Conservation (phyloP, 1,284 basidiomycete genomes). For the Fistulinella cinereoalba region DNA sequence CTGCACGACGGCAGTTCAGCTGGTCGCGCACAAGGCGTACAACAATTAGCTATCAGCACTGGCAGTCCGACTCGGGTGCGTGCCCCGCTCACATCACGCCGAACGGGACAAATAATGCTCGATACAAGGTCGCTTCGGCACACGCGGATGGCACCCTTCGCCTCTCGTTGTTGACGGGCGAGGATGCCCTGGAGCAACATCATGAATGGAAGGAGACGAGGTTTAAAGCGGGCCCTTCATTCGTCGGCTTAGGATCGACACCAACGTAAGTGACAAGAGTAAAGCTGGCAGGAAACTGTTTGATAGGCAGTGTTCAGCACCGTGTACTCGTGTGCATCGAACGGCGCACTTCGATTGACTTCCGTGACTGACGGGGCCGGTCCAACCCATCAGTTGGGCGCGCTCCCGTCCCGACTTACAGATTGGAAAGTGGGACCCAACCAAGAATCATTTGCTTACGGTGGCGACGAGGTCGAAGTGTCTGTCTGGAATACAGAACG, state of each 20-base stretch:
- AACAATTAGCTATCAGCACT: conserved; percentile 42
- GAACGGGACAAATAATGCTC: conserved; percentile 25
- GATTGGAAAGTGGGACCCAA: conserved; percentile 63
- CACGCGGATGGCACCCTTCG: conserved; percentile 55
- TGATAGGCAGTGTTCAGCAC: conserved; percentile 14
- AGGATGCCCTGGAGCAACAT: conserved; percentile 38
- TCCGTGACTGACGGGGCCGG: conserved; percentile 31
- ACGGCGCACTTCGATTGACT: conserved; percentile 61
- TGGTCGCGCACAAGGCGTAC: conserved; percentile 31
- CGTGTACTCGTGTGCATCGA: conserved; percentile 67
- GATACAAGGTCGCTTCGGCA: conserved; percentile 61
- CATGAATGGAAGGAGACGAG: conserved; percentile 64
- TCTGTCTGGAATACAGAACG: conserved; percentile 78
- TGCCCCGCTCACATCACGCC: conserved; percentile 6
- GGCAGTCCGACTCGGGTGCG: conserved; percentile 38
- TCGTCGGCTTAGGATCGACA: conserved; percentile 55
- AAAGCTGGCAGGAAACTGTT: conserved; percentile 3
- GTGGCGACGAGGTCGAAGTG: conserved; percentile 85
- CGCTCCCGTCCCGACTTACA: conserved; percentile 61
- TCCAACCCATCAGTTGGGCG: conserved; percentile 29
- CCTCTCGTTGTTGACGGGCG: conserved; percentile 42
- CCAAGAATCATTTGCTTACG: conserved; percentile 66
- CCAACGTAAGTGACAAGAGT: conserved; percentile 29
- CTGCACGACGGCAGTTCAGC: conserved; percentile 35
- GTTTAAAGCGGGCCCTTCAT: conserved; percentile 49